A percentile compares a stretch with the other conserved stretches of the same genome.
These are phyloP conservation scores for Naganishia cerealis DNA, from an alignment of 1,284 basidiomycete species.

Conservation along the genomic window DNA sequence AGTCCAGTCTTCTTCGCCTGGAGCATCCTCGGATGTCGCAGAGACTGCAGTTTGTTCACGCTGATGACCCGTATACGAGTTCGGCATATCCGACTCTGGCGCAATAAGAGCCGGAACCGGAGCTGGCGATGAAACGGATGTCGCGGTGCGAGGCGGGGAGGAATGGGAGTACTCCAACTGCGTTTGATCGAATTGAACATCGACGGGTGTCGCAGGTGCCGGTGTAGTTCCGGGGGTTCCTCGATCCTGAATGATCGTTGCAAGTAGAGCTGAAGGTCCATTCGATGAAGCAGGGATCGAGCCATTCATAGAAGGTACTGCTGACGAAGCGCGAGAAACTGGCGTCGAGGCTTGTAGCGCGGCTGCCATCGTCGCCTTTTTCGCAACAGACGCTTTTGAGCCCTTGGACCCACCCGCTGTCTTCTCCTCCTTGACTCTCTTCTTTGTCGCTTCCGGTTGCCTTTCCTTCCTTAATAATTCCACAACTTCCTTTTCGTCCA, in stretches of 20 bases:
- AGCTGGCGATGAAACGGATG: not conserved
- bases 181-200: not conserved
- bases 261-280: not conserved
- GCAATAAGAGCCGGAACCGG: not conserved
- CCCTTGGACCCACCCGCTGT: slow-evolving; percentile 6
- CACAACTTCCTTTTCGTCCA: slow-evolving; percentile 44
- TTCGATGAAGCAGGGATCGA: not conserved
- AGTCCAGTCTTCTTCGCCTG: slow-evolving; percentile 18
- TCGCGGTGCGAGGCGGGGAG: not conserved
- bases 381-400: not conserved
- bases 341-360: slow-evolving; percentile 18
- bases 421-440: slow-evolving; percentile 4
- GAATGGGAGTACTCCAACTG: not conserved
- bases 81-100: not conserved
- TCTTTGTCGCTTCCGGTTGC: slow-evolving; percentile 29
- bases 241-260: slow-evolving; percentile 20
- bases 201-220: slow-evolving; percentile 8
- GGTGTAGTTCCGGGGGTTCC: slow-evolving; percentile 18
- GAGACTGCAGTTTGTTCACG: not conserved
- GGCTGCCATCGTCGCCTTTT: slow-evolving; percentile 5
- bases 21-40: slow-evolving; percentile 21
- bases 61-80: slow-evolving; percentile 1
- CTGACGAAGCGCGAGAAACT: slow-evolving; percentile 16
- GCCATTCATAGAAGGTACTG: slow-evolving; percentile 7
- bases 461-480: slow-evolving; percentile 39